Evolutionary conservation across 2,329 filamentous ascomycete genomes (phyloP).

Genomic region (Scedosporium dehoogii): DNA sequence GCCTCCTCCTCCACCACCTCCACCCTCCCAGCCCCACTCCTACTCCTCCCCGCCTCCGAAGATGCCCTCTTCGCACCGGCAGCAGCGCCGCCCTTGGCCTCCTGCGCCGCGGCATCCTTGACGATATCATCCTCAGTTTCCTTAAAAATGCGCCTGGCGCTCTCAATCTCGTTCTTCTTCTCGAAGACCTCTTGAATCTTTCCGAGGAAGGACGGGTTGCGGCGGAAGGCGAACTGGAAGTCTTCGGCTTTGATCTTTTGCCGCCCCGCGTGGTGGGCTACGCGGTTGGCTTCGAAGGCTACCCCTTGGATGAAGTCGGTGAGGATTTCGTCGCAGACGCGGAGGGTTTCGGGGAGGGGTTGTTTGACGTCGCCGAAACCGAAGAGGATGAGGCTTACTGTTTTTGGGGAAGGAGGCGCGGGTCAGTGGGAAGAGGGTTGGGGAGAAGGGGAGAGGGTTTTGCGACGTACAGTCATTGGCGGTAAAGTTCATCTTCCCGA

Average conservation of each 20-base stretch:
- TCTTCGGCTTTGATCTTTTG: constrained; percentile 98
- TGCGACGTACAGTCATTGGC: constrained; percentile 54
- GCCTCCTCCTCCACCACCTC: constrained; percentile 34
- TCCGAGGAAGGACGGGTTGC: constrained; percentile 76
- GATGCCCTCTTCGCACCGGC: constrained; percentile 13
- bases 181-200: constrained; percentile 82
- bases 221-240: constrained; percentile 86
- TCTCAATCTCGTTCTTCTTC: constrained; percentile 79
- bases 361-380: constrained; percentile 70
- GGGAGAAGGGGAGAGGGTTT: not conserved
- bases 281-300: constrained; percentile 78
- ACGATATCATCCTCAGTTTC: constrained; percentile 54
- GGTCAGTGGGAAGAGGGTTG: not conserved
- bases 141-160: constrained; percentile 65
- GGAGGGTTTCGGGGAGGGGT: constrained; percentile 74
- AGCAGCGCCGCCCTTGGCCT: constrained; percentile 10
- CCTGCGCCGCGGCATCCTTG: constrained; percentile 33
- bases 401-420: not conserved
- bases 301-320: constrained; percentile 95
- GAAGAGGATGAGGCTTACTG: constrained; percentile 66
- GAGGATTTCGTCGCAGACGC: constrained; percentile 86
- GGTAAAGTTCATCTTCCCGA: constrained; percentile 73
- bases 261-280: constrained; percentile 75
- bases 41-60: not conserved
- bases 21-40: constrained; percentile 6